phyloP scores from a whole-genome alignment of 2,329 filamentous ascomycete species.

The Paracoccidioides lutzii region DNA sequence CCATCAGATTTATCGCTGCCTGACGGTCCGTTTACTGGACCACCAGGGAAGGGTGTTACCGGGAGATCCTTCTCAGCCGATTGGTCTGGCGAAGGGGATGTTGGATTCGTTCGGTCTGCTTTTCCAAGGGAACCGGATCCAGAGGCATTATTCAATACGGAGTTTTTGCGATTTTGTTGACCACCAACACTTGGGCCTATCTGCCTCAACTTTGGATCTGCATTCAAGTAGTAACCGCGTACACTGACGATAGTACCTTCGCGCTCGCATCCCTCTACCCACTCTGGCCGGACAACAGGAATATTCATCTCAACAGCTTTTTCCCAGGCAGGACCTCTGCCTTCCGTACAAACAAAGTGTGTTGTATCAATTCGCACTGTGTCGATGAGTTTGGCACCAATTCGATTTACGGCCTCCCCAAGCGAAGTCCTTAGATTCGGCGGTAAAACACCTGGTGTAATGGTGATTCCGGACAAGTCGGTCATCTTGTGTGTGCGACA shows the following conservation, averaged over 20 bases:
- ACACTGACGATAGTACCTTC: constrained; percentile 88
- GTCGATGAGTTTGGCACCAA: constrained; percentile 85
- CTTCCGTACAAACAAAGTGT: constrained; percentile 94
- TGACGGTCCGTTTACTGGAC: constrained; percentile 6
- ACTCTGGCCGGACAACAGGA: constrained; percentile 89
- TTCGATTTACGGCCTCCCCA: constrained; percentile 62
- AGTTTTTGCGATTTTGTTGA: constrained; percentile 9
- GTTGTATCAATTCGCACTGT: constrained; percentile 91
- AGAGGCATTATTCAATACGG: constrained; percentile 5
- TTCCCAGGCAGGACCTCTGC: constrained; percentile 80
- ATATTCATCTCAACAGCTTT: constrained; percentile 97
- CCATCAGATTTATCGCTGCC: constrained; percentile 7
- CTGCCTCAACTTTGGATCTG: constrained; percentile 52
- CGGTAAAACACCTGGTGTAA: constrained; percentile 80
- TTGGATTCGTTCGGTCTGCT: background rate
- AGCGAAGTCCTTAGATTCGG: constrained; percentile 59
- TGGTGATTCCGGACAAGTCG: constrained; percentile 85
- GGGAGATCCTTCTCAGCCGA: constrained; percentile 9
- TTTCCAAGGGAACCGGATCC: background rate
- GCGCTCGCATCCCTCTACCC: constrained; percentile 91
- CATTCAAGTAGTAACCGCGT: constrained; percentile 90
- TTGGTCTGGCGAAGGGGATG: background rate
- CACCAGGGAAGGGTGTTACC: constrained; percentile 16
- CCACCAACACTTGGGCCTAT: constrained; percentile 23
- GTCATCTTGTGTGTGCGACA: constrained; percentile 98